Conservation (phyloP, 2,329 filamentous ascomycete species). For the Diaporthe ampelina region DNA sequence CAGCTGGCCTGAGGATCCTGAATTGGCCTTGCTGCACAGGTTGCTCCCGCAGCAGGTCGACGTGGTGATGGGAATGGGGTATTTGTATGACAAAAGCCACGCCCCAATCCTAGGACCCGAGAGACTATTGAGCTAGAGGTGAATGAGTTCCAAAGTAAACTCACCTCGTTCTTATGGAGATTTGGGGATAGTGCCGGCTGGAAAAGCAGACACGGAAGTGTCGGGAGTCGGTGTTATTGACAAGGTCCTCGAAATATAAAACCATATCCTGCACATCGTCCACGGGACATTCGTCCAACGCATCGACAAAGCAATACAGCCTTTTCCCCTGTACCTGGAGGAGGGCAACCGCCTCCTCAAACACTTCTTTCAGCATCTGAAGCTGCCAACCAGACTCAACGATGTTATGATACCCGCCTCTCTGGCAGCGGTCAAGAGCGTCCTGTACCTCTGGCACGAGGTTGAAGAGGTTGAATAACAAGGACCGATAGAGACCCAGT, state of each 20-base stretch:
- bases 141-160: conserved; percentile 53
- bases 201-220: conserved; percentile 57
- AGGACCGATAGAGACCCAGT: conserved; percentile 63
- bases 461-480: conserved; percentile 61
- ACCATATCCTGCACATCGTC: conserved; percentile 58
- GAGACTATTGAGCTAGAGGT: not conserved
- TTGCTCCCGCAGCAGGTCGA: too few species aligned
- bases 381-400: conserved; percentile 7
- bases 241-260: conserved; percentile 56
- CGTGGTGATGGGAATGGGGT: too few species aligned
- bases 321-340: conserved; percentile 26
- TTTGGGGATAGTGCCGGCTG: conserved; percentile 61
- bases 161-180: conserved; percentile 47
- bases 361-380: conserved; percentile 45
- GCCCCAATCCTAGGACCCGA: too few species aligned
- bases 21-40: too few species aligned
- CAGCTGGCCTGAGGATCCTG: too few species aligned
- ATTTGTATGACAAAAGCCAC: too few species aligned
- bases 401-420: not conserved
- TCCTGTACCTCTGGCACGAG: conserved; percentile 51
- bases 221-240: conserved; percentile 44
- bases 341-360: conserved; percentile 43
- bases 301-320: conserved; percentile 53
- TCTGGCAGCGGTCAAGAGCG: conserved; percentile 47
- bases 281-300: conserved; percentile 63